Evolutionary conservation across 345 rosid genomes (phyloP).

Genomic region (Chamaenerion angustifolium): DNA sequence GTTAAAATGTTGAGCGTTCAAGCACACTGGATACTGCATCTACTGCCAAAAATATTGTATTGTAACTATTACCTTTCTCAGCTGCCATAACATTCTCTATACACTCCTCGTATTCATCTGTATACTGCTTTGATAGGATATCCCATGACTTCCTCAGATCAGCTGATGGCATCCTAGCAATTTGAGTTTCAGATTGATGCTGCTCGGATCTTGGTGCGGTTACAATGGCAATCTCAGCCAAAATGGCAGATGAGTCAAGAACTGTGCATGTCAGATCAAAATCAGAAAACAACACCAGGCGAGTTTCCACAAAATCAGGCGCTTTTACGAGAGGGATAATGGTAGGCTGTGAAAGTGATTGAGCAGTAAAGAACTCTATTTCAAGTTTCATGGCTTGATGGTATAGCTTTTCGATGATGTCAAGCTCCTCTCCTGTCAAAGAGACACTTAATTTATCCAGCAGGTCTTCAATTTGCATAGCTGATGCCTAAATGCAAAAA

Average conservation of each 20-base stretch:
- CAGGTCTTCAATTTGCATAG: slow-evolving; percentile 83
- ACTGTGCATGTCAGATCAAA: slow-evolving; percentile 93
- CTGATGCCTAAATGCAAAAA: slow-evolving; percentile 56
- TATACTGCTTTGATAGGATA: slow-evolving; percentile 58
- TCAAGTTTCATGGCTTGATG: slow-evolving; percentile 97
- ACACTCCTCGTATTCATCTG: slow-evolving; percentile 82
- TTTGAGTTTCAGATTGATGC: slow-evolving; percentile 34
- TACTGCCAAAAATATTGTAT: neutral
- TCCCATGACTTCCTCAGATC: slow-evolving; percentile 74
- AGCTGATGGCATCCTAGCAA: slow-evolving; percentile 58
- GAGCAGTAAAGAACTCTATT: slow-evolving; percentile 78
- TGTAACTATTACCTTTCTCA: slow-evolving; percentile 32
- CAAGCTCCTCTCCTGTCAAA: slow-evolving; percentile 94
- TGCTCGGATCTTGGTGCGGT: slow-evolving; percentile 76
- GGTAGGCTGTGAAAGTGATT: slow-evolving; percentile 60
- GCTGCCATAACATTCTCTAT: slow-evolving; percentile 63
- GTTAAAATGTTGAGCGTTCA: no score
- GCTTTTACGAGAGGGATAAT: slow-evolving; percentile 54
- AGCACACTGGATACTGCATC: neutral
- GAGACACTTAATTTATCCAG: slow-evolving; percentile 85
- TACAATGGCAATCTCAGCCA: slow-evolving; percentile 88
- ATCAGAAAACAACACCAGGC: slow-evolving; percentile 66
- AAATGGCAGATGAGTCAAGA: slow-evolving; percentile 91
- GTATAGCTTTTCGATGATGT: slow-evolving; percentile 79
- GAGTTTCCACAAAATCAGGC: slow-evolving; percentile 39